Evolutionary conservation across 164 flowering plant genomes (phyloP), one percentile per base, ranked within the genome.

Genomic region (Chloranthus sessilifolius): DNA sequence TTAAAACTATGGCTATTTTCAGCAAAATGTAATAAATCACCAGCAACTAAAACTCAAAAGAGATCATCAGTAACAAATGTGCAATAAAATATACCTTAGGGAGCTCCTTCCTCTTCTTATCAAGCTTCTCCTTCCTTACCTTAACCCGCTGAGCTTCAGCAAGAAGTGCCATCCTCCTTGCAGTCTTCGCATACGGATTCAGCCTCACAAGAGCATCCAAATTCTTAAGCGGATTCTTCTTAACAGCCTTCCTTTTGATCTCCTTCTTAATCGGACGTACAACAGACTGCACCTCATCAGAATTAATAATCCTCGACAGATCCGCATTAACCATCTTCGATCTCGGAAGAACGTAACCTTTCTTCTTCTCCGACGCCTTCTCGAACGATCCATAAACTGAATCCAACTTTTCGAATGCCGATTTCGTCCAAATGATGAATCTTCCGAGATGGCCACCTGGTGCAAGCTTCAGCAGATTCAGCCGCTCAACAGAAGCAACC

Each of bases 191-290:
- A 64, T 86, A 83, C 0, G 95, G 97, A 47, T 89, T 89, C 16
- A 89, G 66, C 76, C 67, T 89, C 70, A 89, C 40, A 64, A 89
- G 63, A 1, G 67, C 63, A 47, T 81, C 80, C 47, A 89, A 53
- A 41, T 89, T 89, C 88, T 80, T 89, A 56, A 89, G 47, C 0
- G 97, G 97, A 48, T 89, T 89, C 83, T 89, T 89, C 89, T 88
- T 88, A 63, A 85, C n/a, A 1, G 74, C 54, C 0, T 81, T 77
- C 50, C 95, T 73, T 85, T 75, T 81, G 5, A 71, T 56, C 14
- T 78, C 84, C 82, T 69, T 85, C 76, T 85, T 85, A 21, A 79
- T 75, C 0, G 91, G 91, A 69, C 59, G 74, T 30, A 85, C 91
- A 3, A 83, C 89, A 2, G 81, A 75, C 67, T 88, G 96, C 31